These are phyloP conservation scores for Colletotrichum higginsianum DNA, from an alignment of 2,329 filamentous ascomycete genomes.

Conservation along the genomic window DNA sequence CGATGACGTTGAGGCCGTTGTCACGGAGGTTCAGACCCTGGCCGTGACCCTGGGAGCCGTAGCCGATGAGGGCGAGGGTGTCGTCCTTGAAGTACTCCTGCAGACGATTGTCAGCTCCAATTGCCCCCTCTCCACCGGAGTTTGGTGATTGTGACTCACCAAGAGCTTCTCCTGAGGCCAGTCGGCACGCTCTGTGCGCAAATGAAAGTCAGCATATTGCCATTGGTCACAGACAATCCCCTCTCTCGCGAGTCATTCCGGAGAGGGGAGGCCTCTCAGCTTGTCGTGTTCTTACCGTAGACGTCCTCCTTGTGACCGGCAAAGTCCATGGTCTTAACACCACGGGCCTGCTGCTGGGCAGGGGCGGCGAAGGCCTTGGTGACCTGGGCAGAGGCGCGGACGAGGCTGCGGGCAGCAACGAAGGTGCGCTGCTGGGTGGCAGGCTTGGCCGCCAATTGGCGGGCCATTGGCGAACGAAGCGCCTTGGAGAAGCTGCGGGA, in stretches of 20 bases:
- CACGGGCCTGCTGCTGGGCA: conserved; percentile 80
- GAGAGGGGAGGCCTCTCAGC: background rate
- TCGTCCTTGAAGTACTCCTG: conserved; percentile 99
- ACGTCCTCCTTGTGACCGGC: conserved; percentile 95
- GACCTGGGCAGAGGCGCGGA: conserved; percentile 65
- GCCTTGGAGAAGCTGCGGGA: conserved; percentile 81
- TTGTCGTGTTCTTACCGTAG: conserved; percentile 76
- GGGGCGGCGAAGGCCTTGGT: conserved; percentile 58
- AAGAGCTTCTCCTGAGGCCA: conserved; percentile 99
- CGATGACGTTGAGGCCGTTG: conserved; percentile 99
- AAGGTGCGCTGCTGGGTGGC: conserved; percentile 75
- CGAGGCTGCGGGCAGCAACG: conserved; percentile 70
- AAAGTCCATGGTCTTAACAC: conserved; percentile 99
- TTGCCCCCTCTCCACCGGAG: background rate
- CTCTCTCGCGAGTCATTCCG: conserved; percentile 35
- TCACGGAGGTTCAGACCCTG: conserved; percentile 99
- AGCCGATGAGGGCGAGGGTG: conserved; percentile 98
- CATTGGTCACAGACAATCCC: background rate
- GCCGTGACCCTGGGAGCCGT: conserved; percentile 97
- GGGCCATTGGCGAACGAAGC: conserved; percentile 74
- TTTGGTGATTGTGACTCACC: conserved; percentile 68
- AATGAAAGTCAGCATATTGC: conserved; percentile 41
- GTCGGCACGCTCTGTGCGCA: conserved; percentile 88
- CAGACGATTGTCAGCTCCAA: conserved; percentile 38
- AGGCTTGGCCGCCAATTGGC: conserved; percentile 72